phyloP scores from a whole-genome alignment of 768 basidiomycete genomes.

The Porphyrellus cyaneotinctus region DNA sequence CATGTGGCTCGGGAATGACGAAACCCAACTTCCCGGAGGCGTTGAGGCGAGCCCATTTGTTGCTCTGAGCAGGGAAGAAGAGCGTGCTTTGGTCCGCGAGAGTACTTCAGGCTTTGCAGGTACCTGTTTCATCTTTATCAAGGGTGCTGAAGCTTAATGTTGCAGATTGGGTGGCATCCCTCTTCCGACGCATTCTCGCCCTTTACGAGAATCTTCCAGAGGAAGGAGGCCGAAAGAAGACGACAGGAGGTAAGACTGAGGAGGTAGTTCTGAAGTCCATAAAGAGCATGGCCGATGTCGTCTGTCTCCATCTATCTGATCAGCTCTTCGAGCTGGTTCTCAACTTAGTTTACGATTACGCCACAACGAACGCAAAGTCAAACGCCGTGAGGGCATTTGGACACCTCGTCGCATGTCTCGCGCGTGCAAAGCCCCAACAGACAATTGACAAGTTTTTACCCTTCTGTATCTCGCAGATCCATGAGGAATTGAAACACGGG shows the following conservation, averaged over 20 bases:
- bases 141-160: neutral
- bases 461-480: constrained; percentile 70
- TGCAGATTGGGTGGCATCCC: constrained; percentile 74
- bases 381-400: constrained; percentile 91
- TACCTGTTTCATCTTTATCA: constrained; percentile 27
- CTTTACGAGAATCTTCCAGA: constrained; percentile 93
- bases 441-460: constrained; percentile 79
- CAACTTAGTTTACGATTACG: constrained; percentile 81
- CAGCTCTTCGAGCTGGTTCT: constrained; percentile 79
- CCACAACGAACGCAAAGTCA: constrained; percentile 82
- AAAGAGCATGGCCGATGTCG: constrained; percentile 74
- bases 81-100: constrained; percentile 68
- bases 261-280: constrained; percentile 71
- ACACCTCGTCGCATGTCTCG: constrained; percentile 80
- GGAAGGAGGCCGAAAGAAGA: constrained; percentile 84
- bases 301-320: constrained; percentile 65
- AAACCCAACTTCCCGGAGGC: constrained; percentile 49
- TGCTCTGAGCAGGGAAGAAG: constrained; percentile 56
- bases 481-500: constrained; percentile 83
- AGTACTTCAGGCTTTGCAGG: constrained; percentile 78
- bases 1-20: constrained; percentile 49
- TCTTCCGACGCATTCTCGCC: constrained; percentile 73
- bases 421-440: constrained; percentile 70
- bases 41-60: constrained; percentile 33
- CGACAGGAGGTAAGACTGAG: constrained; percentile 80